A percentile compares a stretch with the other conserved stretches of the same genome.
Conservation (phyloP, 2,329 filamentous ascomycete species). For the Pestalotiopsis fici region DNA sequence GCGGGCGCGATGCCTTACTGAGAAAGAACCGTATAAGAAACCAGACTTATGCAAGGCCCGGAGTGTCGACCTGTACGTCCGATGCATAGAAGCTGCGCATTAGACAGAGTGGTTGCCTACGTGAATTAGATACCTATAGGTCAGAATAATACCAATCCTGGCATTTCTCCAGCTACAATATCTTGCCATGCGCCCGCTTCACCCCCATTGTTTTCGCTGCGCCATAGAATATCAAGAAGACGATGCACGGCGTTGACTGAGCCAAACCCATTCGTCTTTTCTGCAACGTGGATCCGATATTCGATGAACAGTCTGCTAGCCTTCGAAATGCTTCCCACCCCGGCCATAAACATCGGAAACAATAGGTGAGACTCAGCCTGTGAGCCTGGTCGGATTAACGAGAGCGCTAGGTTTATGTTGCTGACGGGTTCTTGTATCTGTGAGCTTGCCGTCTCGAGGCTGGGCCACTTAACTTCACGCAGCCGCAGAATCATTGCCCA, state of each 20-base stretch:
- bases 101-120: no score
- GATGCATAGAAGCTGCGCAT: neutral
- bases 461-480: neutral
- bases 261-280: neutral
- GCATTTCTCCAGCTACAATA: neutral
- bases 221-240: neutral
- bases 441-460: neutral
- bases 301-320: neutral
- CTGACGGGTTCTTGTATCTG: neutral
- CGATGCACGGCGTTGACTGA: neutral
- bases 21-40: neutral
- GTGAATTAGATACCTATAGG: neutral
- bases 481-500: neutral
- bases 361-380: neutral
- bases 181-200: neutral
- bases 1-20: constrained; percentile 26
- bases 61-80: neutral
- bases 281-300: neutral
- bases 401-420: neutral
- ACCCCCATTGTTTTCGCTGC: neutral
- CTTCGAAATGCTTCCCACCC: neutral
- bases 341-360: neutral
- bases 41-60: no score
- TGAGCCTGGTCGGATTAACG: neutral
- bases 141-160: neutral